Evolutionary conservation across 2,329 filamentous ascomycete genomes (phyloP).

Genomic region (Metarhizium anisopliae): DNA sequence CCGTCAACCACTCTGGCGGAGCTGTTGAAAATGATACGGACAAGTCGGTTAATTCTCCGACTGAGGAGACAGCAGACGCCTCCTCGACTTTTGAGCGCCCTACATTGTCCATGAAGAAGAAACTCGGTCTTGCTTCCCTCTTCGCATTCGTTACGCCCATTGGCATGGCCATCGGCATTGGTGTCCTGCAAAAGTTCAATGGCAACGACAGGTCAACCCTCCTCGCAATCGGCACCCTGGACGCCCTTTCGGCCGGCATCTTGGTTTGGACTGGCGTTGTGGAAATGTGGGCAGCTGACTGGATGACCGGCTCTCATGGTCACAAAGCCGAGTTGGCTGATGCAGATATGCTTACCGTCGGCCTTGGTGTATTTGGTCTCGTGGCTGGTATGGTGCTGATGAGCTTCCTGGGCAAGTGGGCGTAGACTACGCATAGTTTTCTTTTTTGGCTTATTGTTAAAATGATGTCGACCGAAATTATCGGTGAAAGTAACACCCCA

Average conservation of each 20-base stretch:
- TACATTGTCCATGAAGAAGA: slow-evolving; percentile 33
- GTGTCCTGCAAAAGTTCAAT: slow-evolving; percentile 61
- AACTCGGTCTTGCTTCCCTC: slow-evolving; percentile 50
- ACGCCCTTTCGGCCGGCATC: slow-evolving; percentile 67
- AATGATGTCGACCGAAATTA: neutral
- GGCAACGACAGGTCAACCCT: slow-evolving; percentile 62
- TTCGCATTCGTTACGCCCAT: slow-evolving; percentile 68
- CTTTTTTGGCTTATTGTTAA: neutral
- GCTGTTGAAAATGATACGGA: slow-evolving; percentile 13
- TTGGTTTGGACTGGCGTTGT: slow-evolving; percentile 72
- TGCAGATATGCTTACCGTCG: slow-evolving; percentile 38
- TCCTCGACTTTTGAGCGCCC: slow-evolving; percentile 8
- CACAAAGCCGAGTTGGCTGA: slow-evolving; percentile 40
- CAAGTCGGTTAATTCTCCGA: slow-evolving; percentile 15
- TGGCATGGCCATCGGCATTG: slow-evolving; percentile 74
- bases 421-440: slow-evolving; percentile 29
- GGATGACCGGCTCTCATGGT: slow-evolving; percentile 44
- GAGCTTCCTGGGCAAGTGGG: slow-evolving; percentile 70
- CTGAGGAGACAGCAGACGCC: slow-evolving; percentile 11
- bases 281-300: slow-evolving; percentile 72
- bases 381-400: slow-evolving; percentile 57
- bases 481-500: neutral
- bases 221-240: slow-evolving; percentile 62
- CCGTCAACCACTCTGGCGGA: slow-evolving; percentile 7
- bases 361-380: slow-evolving; percentile 42